Evolutionary conservation across 2,329 filamentous ascomycete genomes (phyloP).

Genomic region (Exophiala mesophila): DNA sequence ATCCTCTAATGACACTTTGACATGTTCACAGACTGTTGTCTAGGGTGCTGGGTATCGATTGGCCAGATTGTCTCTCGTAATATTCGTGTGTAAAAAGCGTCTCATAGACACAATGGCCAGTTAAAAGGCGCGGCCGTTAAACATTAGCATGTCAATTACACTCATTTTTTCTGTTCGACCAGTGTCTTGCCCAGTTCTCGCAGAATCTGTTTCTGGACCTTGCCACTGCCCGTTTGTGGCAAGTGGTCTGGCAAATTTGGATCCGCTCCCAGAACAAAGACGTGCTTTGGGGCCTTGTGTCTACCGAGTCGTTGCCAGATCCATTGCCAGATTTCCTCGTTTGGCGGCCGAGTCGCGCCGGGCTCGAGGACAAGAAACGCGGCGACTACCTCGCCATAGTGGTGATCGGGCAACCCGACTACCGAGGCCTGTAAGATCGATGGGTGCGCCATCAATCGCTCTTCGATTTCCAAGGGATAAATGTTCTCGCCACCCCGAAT

Average conservation of each 20-base stretch:
- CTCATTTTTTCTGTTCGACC: neutral
- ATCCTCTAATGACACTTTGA: no score
- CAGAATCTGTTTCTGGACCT: constrained; percentile 33
- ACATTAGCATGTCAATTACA: neutral
- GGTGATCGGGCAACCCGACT: constrained; percentile 61
- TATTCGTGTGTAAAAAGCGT: no score
- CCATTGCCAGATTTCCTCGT: constrained; percentile 58
- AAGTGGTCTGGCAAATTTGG: constrained; percentile 52
- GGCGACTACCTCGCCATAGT: constrained; percentile 68
- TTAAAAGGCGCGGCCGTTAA: no score
- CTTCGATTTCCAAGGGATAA: constrained; percentile 85
- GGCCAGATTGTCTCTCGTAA: no score
- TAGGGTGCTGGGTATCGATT: no score
- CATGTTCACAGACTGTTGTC: no score
- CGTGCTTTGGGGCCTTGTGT: constrained; percentile 64
- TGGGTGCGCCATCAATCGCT: constrained; percentile 69
- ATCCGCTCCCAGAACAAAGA: constrained; percentile 66
- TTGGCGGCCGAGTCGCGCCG: constrained; percentile 41
- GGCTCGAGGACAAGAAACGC: constrained; percentile 58
- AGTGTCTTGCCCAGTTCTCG: constrained; percentile 9
- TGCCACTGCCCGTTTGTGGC: constrained; percentile 66
- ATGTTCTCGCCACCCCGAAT: constrained; percentile 92
- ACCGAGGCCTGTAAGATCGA: constrained; percentile 60
- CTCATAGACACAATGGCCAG: no score
- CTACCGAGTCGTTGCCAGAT: constrained; percentile 56